phyloP scores from a whole-genome alignment of 2,329 filamentous ascomycete species.

The Clonostachys byssicola region DNA sequence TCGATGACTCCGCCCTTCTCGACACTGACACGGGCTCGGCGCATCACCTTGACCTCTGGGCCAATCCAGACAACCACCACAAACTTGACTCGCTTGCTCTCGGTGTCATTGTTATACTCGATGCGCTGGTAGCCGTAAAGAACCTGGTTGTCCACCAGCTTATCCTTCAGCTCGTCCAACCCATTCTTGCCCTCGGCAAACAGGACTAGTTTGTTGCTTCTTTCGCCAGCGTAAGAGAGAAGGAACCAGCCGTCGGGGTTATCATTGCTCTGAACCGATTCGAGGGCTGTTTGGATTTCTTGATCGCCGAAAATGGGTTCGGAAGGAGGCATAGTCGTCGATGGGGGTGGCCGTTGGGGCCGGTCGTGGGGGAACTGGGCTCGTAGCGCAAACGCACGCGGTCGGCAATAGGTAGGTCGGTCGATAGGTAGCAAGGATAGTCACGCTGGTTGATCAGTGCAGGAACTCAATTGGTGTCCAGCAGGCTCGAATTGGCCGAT shows the following conservation, averaged over 20 bases:
- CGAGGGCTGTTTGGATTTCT: slow-evolving; percentile 50
- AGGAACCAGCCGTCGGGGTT: slow-evolving; percentile 48
- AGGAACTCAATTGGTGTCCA: too few relatives aligned
- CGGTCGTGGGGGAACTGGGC: slow-evolving; percentile 39
- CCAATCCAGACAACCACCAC: slow-evolving; percentile 66
- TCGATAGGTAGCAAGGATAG: too few relatives aligned
- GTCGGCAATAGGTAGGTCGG: too few relatives aligned
- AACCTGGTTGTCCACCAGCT: slow-evolving; percentile 55
- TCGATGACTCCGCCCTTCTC: slow-evolving; percentile 63
- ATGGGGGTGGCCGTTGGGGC: slow-evolving; percentile 55
- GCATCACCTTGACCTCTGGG: slow-evolving; percentile 61
- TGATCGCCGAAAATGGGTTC: slow-evolving; percentile 30
- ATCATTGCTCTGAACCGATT: slow-evolving; percentile 23
- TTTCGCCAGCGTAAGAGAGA: slow-evolving; percentile 52
- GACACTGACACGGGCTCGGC: slow-evolving; percentile 64
- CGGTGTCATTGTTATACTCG: slow-evolving; percentile 68
- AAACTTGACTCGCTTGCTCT: slow-evolving; percentile 66
- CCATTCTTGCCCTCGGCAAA: slow-evolving; percentile 56
- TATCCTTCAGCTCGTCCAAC: slow-evolving; percentile 49
- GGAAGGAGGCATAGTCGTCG: slow-evolving; percentile 60
- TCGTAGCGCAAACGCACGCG: too few relatives aligned
- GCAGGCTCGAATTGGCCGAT: too few relatives aligned
- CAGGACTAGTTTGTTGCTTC: slow-evolving; percentile 53
- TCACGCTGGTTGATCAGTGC: too few relatives aligned
- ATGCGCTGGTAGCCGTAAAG: slow-evolving; percentile 64